Conservation (phyloP, 139 green algal species). For the Desmodesmus armatus region DNA sequence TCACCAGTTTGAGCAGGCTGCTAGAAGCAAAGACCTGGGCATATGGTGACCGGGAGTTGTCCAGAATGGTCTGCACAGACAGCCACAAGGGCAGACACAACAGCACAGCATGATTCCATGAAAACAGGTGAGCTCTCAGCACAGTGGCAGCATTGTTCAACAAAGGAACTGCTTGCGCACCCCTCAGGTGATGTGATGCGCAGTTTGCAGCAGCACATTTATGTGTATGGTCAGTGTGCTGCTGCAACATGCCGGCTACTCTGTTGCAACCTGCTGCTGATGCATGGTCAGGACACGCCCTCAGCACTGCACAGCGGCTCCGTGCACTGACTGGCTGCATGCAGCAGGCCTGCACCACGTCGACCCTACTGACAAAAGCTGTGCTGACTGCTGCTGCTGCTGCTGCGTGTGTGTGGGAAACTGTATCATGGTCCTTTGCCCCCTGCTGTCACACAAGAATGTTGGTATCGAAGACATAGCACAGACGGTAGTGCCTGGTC, state of each 20-base stretch:
- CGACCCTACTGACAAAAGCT: too few species aligned
- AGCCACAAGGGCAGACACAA: too few species aligned
- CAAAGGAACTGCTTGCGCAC: conserved; percentile 49
- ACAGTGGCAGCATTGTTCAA: background rate
- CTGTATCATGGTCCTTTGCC: background rate
- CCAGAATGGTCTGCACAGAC: conserved; percentile 91
- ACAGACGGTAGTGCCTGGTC: too few species aligned
- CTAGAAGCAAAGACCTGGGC: conserved; percentile 93
- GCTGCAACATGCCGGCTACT: too few species aligned
- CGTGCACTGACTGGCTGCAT: too few species aligned
- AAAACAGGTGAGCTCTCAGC: background rate
- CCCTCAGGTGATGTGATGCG: background rate
- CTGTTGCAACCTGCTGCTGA: background rate
- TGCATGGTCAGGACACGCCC: too few species aligned
- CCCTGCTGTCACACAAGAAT: background rate
- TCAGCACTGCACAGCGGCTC: too few species aligned
- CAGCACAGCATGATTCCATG: background rate
- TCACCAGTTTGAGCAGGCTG: conserved; percentile 92
- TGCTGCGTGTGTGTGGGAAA: background rate
- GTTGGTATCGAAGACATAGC: background rate
- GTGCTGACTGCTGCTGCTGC: background rate
- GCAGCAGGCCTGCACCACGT: too few species aligned
- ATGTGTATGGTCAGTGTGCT: too few species aligned
- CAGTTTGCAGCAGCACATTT: background rate
- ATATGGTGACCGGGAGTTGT: conserved; percentile 91